These are phyloP conservation scores for Umbelopsis sp. DNA, from an alignment of 371 early-diverging fungal genomes.

Conservation along the genomic window DNA sequence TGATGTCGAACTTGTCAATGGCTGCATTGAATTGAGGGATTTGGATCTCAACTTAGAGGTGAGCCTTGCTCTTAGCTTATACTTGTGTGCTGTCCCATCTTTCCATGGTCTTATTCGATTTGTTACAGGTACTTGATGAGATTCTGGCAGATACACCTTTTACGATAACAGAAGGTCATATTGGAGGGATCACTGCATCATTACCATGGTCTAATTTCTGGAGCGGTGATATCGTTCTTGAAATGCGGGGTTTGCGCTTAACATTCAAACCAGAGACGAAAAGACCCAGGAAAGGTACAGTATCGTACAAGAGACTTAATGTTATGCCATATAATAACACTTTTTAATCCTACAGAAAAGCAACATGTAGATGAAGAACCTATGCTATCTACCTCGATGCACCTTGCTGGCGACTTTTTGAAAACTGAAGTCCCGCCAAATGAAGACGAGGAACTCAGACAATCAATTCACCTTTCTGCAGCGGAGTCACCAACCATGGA, in stretches of 20 bases:
- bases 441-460: slow-evolving; percentile 56
- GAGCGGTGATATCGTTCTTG: slow-evolving; percentile 76
- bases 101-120: not conserved
- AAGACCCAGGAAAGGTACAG: slow-evolving; percentile 42
- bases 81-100: not conserved
- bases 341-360: slow-evolving; percentile 20
- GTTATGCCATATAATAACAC: slow-evolving; percentile 20
- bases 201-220: slow-evolving; percentile 87
- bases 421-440: slow-evolving; percentile 64
- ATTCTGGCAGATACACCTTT: slow-evolving; percentile 71
- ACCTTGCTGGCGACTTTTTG: slow-evolving; percentile 87
- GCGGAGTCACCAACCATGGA: slow-evolving; percentile 32
- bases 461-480: slow-evolving; percentile 61
- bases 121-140: slow-evolving; percentile 70
- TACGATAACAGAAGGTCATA: slow-evolving; percentile 67
- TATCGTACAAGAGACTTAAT: slow-evolving; percentile 3
- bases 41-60: slow-evolving; percentile 80
- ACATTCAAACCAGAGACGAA: slow-evolving; percentile 56
- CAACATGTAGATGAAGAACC: slow-evolving; percentile 59
- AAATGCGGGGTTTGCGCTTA: slow-evolving; percentile 73
- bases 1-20: slow-evolving; percentile 86
- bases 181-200: slow-evolving; percentile 71
- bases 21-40: slow-evolving; percentile 77
- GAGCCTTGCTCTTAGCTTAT: slow-evolving; percentile 25
- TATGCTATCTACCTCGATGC: slow-evolving; percentile 81